phyloP scores from a whole-genome alignment of 2,329 filamentous ascomycete genomes.

The Colletotrichum nymphaeae region DNA sequence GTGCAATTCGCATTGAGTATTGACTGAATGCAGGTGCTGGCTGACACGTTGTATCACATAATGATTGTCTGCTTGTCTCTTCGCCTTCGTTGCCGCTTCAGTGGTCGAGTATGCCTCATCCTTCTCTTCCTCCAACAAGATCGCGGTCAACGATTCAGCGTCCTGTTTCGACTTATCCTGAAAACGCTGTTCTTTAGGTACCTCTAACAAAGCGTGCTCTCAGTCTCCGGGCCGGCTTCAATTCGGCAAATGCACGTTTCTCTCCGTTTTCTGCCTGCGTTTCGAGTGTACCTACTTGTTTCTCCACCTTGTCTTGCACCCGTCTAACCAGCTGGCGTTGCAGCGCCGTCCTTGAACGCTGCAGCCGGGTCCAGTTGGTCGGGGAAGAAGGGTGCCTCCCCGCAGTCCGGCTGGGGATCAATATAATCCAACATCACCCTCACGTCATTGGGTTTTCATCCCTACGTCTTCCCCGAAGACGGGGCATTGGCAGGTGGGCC shows the following conservation, averaged over 20 bases:
- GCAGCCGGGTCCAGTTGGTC: not conserved
- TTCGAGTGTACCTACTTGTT: not conserved
- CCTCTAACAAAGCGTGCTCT: not conserved
- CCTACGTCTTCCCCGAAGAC: conserved; percentile 3
- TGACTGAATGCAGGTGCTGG: not conserved
- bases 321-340: not conserved
- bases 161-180: not conserved
- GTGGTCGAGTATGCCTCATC: not conserved
- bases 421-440: not conserved
- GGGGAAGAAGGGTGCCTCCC: not conserved
- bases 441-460: conserved; percentile 22
- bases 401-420: not conserved
- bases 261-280: not conserved
- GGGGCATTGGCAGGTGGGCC: not conserved
- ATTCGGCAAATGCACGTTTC: not conserved
- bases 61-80: not conserved
- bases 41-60: not conserved
- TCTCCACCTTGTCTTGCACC: not conserved
- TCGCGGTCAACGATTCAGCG: not conserved
- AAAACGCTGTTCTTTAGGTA: not conserved
- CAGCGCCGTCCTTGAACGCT: not conserved
- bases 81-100: not conserved
- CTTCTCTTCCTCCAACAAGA: not conserved
- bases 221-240: not conserved
- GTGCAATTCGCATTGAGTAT: not conserved